phyloP scores from a whole-genome alignment of 1,284 basidiomycete genomes.

The Phlebopus sp. region DNA sequence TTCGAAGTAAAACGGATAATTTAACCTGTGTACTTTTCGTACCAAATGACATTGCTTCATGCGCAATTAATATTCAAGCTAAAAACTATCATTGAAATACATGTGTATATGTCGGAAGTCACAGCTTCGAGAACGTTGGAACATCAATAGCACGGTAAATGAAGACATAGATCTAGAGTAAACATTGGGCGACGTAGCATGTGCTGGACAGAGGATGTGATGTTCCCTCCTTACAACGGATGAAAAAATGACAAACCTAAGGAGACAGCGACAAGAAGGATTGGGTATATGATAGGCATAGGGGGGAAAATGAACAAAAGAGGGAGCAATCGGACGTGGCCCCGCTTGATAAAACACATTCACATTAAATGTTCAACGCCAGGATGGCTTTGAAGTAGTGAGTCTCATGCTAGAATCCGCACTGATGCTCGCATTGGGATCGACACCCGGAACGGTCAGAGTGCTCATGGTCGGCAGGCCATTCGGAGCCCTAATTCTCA shows the following conservation, averaged over 20 bases:
- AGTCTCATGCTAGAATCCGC: constrained; percentile 23
- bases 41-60: neutral
- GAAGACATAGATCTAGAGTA: constrained; percentile 25
- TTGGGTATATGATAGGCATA: neutral
- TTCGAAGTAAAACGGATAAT: constrained; percentile 95
- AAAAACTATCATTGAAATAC: neutral
- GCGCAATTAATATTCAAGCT: neutral
- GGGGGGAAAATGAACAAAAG: constrained; percentile 6
- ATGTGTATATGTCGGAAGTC: neutral
- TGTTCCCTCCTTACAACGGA: constrained; percentile 9
- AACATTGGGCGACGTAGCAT: constrained; percentile 29
- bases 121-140: constrained; percentile 6
- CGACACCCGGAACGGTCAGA: constrained; percentile 21
- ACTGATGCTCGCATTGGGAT: constrained; percentile 29
- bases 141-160: constrained; percentile 19
- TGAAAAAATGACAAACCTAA: constrained; percentile 12
- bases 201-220: constrained; percentile 8
- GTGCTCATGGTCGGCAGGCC: constrained; percentile 14
- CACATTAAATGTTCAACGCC: constrained; percentile 21
- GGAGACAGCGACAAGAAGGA: constrained; percentile 3
- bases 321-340: constrained; percentile 5
- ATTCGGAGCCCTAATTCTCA: constrained; percentile 28
- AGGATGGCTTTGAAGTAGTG: constrained; percentile 23
- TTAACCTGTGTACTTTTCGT: constrained; percentile 34
- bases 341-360: constrained; percentile 19